Base-by-base conservation (phyloP, 352 stramenopile species). In the Pythium rishiriense region DNA sequence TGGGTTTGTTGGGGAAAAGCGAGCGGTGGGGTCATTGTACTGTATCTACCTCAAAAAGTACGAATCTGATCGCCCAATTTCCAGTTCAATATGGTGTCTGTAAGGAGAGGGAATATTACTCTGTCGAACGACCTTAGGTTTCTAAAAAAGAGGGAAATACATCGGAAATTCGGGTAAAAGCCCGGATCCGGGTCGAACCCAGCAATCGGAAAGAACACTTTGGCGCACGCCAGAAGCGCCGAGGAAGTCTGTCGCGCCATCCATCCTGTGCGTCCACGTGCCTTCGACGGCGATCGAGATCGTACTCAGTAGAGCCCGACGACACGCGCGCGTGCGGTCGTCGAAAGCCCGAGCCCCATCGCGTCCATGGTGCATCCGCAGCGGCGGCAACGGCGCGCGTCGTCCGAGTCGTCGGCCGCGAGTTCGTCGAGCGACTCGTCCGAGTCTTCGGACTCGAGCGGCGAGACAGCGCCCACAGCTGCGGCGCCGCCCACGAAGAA, bases 21-120 rank as follows among this genome's bases (percentile, higher is more conserved):
- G 37, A 8, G 37, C 14, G 14, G 37, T 41, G 24, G 4, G 8
- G 24, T 4, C 42, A 63, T 35, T 22, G 37, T 31, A 35, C 5
- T 29, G 9, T 31, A 12, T 43, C 37, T n/a, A 17, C 15, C 48
- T 9, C 5, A 33, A 43, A 29, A 65, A 65, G 35, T 65, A 58
- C 58, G 58, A 52, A 26, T 42, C 8, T 41, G 35, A 12, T 37
- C n/a, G 21, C 0, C 11, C 35, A 10, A 28, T 7, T 17, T 31
- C 24, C 26, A 58, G 53, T 63, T 68, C 52, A 68, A 68, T 62
- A 29, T 64, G 28, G 28, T 59, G 45, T 63, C 54, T 10, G n/a
- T 68, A 62, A 56, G 29, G 0, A 9, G 11, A 68, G 54, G 54
- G n/a, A n/a, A n/a, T n/a, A n/a, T n/a, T n/a, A n/a, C n/a, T n/a